Percentiles rank a stretch among this genome's conserved stretches.
Evolutionary conservation across 164 flowering plant species (phyloP).

Genomic region (Chloranthus sessilifolius): DNA sequence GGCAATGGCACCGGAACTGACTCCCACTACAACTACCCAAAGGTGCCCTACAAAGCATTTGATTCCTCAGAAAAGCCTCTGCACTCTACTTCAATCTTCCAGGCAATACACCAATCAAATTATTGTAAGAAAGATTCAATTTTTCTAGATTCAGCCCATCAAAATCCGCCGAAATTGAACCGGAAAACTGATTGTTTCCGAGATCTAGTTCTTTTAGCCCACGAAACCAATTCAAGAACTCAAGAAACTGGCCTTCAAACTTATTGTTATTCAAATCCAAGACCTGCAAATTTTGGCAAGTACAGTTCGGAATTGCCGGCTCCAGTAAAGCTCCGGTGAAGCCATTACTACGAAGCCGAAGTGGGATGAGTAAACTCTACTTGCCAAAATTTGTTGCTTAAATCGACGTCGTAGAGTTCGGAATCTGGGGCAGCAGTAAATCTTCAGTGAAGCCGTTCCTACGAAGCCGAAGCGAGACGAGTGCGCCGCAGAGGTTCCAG

Average conservation of each 20-base stretch:
- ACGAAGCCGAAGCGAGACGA: constrained; percentile 57
- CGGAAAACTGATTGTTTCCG: constrained; percentile 54
- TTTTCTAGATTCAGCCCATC: constrained; percentile 45
- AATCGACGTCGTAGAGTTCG: constrained; percentile 68
- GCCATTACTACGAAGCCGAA: constrained; percentile 58
- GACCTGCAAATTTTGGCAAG: constrained; percentile 48
- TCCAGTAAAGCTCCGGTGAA: constrained; percentile 64
- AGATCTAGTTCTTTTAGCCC: constrained; percentile 74
- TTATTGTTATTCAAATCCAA: constrained; percentile 75
- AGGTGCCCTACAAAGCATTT: constrained; percentile 69
- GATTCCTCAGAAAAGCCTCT: constrained; percentile 70
- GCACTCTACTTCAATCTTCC: constrained; percentile 46
- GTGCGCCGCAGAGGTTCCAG: constrained; percentile 88
- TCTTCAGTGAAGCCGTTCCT: constrained; percentile 68
- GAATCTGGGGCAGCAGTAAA: constrained; percentile 70
- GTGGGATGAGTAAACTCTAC: constrained; percentile 58
- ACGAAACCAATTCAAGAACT: constrained; percentile 48
- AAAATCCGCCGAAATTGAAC: constrained; percentile 52
- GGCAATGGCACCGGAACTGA: constrained; percentile 80
- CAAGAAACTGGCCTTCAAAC: constrained; percentile 71
- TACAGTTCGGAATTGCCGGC: constrained; percentile 74
- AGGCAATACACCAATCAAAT: constrained; percentile 78
- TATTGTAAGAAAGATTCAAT: constrained; percentile 83
- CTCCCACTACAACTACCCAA: constrained; percentile 45
- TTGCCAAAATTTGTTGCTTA: constrained; percentile 63